Conservation (phyloP, 352 stramenopile species). For the Aphanomyces cochlioides region DNA sequence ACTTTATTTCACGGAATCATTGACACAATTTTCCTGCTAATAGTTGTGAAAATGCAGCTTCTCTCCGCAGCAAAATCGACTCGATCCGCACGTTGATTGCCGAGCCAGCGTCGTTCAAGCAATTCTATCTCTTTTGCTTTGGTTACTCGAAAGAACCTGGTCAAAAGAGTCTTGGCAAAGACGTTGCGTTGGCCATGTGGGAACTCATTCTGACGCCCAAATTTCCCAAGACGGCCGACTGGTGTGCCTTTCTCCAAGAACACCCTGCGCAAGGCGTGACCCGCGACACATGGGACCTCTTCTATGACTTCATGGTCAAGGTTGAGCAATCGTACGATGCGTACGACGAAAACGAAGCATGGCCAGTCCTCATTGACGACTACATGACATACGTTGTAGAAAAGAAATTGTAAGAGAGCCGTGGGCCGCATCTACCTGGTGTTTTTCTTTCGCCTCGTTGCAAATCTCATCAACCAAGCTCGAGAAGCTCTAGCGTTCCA, state of each 20-base stretch:
- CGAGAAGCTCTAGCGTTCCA: no score
- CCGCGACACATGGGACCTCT: constrained; percentile 81
- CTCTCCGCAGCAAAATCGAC: constrained; percentile 57
- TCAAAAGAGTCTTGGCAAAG: constrained; percentile 83
- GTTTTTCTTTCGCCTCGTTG: no score
- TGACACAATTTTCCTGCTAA: background rate
- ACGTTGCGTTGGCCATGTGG: constrained; percentile 85
- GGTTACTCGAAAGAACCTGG: constrained; percentile 83
- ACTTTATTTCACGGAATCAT: background rate
- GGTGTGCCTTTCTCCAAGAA: constrained; percentile 72
- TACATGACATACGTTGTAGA: constrained; percentile 83
- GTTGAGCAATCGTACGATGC: constrained; percentile 70
- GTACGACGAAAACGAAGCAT: constrained; percentile 88
- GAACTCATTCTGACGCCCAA: constrained; percentile 63
- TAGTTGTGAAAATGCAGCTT: constrained; percentile 54
- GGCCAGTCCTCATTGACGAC: constrained; percentile 87
- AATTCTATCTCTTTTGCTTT: constrained; percentile 87
- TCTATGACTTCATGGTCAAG: constrained; percentile 84
- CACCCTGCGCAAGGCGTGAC: constrained; percentile 79
- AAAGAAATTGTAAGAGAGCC: constrained; percentile 37
- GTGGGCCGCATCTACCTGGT: background rate
- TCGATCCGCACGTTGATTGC: constrained; percentile 54
- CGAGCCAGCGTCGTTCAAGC: constrained; percentile 60
- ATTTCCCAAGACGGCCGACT: constrained; percentile 66
- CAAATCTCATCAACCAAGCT: no score